Evolutionary conservation across 305 asterid genomes (phyloP).

Genomic region (Fraxinus xanthoxyloides): DNA sequence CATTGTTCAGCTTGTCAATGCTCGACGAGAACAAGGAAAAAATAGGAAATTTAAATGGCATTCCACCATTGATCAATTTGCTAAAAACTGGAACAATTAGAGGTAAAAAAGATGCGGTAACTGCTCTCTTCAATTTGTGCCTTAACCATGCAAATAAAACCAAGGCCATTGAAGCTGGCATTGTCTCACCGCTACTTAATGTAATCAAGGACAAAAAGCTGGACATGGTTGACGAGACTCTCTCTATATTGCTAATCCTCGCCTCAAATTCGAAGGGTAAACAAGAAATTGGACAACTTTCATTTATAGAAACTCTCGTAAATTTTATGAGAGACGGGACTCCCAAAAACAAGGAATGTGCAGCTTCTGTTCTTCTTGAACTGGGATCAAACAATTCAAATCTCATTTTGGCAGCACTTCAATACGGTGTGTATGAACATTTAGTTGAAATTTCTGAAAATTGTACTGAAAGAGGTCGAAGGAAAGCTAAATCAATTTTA

Average conservation of each 20-base stretch:
- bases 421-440: slow-evolving; percentile 72
- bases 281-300: slow-evolving; percentile 62
- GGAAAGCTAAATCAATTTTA: slow-evolving; percentile 68
- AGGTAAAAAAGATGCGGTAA: slow-evolving; percentile 80
- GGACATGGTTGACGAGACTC: slow-evolving; percentile 71
- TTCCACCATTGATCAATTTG: slow-evolving; percentile 61
- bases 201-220: slow-evolving; percentile 48
- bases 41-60: slow-evolving; percentile 63
- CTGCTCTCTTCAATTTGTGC: slow-evolving; percentile 73
- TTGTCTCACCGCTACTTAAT: slow-evolving; percentile 46
- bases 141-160: slow-evolving; percentile 55
- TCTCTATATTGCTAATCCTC: slow-evolving; percentile 53
- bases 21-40: slow-evolving; percentile 70
- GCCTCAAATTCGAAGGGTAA: slow-evolving; percentile 58
- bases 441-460: slow-evolving; percentile 52
- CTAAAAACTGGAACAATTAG: slow-evolving; percentile 58
- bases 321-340: slow-evolving; percentile 53
- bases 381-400: slow-evolving; percentile 54
- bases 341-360: slow-evolving; percentile 78
- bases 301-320: slow-evolving; percentile 59
- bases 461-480: slow-evolving; percentile 78
- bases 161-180: slow-evolving; percentile 65
- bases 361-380: slow-evolving; percentile 69
- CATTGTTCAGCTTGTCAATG: slow-evolving; percentile 83
- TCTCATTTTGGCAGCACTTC: slow-evolving; percentile 72